These are phyloP conservation scores for Pythium plurisporium DNA, from an alignment of 352 stramenopile species.

Conservation along the genomic window DNA sequence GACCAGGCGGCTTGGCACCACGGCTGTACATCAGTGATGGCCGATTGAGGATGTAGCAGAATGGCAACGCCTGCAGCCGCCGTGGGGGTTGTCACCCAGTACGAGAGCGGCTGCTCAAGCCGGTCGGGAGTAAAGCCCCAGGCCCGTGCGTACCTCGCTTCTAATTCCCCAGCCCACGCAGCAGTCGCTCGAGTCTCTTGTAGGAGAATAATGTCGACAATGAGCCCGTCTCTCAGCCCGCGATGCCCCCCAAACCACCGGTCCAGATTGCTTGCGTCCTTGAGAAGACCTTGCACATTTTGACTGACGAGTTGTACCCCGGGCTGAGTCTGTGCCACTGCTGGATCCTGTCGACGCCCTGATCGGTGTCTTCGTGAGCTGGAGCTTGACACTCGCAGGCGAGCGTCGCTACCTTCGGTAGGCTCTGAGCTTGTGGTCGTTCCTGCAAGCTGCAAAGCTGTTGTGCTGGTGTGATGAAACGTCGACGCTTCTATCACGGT, in stretches of 20 bases:
- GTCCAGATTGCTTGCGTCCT: background rate
- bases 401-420: too few species aligned
- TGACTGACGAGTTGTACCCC: background rate
- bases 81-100: background rate
- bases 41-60: background rate
- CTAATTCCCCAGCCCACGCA: background rate
- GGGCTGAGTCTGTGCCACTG: background rate
- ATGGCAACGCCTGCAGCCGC: background rate
- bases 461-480: background rate
- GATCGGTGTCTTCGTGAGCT: too few species aligned
- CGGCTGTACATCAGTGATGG: background rate
- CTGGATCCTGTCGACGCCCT: background rate
- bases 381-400: too few species aligned
- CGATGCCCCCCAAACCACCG: background rate
- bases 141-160: background rate
- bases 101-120: background rate
- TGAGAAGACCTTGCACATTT: background rate
- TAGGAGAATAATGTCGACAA: background rate
- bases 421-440: too few species aligned
- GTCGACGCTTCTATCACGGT: background rate
- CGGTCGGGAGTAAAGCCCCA: background rate
- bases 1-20: background rate
- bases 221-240: too few species aligned
- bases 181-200: background rate
- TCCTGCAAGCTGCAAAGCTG: too few species aligned